Conservation (phyloP, 1,284 basidiomycete species). For the Tylopilus orsonianus region DNA sequence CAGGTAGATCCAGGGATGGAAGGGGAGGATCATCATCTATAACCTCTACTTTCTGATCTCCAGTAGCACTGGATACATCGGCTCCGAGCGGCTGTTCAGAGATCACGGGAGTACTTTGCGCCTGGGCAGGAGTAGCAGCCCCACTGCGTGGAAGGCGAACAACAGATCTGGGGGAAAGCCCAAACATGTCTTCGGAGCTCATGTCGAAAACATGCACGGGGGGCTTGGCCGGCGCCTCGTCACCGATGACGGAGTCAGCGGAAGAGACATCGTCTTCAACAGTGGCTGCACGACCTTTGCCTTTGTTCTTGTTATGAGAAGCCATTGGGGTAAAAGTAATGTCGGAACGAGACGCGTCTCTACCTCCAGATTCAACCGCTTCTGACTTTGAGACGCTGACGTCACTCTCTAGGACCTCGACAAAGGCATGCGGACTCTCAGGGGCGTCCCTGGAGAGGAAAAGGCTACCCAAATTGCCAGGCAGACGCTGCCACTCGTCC, state of each 20-base stretch:
- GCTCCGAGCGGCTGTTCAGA: conserved; percentile 23
- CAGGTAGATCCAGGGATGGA: conserved; percentile 43
- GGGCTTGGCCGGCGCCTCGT: conserved; percentile 50
- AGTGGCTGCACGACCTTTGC: conserved; percentile 46
- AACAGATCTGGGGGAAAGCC: conserved; percentile 15
- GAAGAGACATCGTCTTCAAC: conserved; percentile 51
- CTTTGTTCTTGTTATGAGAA: conserved; percentile 43
- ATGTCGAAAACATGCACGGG: conserved; percentile 60
- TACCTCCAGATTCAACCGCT: conserved; percentile 12
- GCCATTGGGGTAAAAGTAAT: conserved; percentile 17
- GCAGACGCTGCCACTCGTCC: conserved; percentile 64
- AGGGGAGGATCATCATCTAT: conserved; percentile 52
- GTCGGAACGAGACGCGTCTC: conserved; percentile 22
- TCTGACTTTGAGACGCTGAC: conserved; percentile 32
- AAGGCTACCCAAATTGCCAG: conserved; percentile 37
- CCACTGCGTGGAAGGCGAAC: conserved; percentile 17
- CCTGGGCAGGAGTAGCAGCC: conserved; percentile 34
- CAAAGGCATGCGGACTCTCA: conserved; percentile 57
- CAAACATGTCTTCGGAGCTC: conserved; percentile 37
- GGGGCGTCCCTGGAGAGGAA: conserved; percentile 34
- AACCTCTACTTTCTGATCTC: conserved; percentile 19
- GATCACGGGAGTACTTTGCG: conserved; percentile 35
- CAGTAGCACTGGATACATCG: conserved; percentile 8
- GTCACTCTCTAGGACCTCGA: conserved; percentile 59
- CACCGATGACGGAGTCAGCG: conserved; percentile 53